Evolutionary conservation across 2,329 filamentous ascomycete species (phyloP), one percentile per base, ranked within the genome.

Genomic region (Fusarium sp.): DNA sequence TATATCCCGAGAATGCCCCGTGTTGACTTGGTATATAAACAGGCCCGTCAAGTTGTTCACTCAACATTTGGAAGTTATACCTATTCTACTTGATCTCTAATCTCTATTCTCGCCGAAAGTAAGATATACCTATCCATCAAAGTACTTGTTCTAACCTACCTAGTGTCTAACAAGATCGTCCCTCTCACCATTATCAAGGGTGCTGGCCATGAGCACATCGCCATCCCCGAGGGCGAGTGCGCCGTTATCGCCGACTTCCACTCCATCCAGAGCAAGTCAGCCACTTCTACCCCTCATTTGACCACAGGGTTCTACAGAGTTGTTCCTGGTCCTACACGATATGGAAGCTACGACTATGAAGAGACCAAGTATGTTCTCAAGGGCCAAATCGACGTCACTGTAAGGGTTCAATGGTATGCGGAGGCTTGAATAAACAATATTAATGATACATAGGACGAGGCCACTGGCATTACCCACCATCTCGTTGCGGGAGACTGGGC

Each of bases 161-260:
- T 10, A 68, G 65, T 68, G 66, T 68, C 66, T 14, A 54, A 56
- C 40, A 68, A 66, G 40, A 65, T 69, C 17, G 65, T 68, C 49
- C 66, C 66, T 68, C 64, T 68, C 7, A 68, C 66, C 5, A 66
- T 68, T 3, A 68, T 68, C 42, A 68, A 68, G 60, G 66, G 66
- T 10, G 66, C 66, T 7, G 66, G 66, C 50, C 66, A 68, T 3
- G 66, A 68, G 42, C 54, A 65, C 15, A 68, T 68, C n/a, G 49
- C 53, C 7, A 68, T 68, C 1, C 66, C 66, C 0, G 59, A 68
- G 24, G 66, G 66, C 5, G 59, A 68, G 20, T 52, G 45, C 11
- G 66, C 66, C 3, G 49, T 69, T 10, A 54, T 68, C 17, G 66
- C 66, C 38, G 66, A 68, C 18, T 68, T 68, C 4, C 66, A 68